Evolutionary conservation across 176 grass and related monocot species (phyloP), one percentile per base, ranked within the genome.

Genomic region (Phoenix dactylifera): DNA sequence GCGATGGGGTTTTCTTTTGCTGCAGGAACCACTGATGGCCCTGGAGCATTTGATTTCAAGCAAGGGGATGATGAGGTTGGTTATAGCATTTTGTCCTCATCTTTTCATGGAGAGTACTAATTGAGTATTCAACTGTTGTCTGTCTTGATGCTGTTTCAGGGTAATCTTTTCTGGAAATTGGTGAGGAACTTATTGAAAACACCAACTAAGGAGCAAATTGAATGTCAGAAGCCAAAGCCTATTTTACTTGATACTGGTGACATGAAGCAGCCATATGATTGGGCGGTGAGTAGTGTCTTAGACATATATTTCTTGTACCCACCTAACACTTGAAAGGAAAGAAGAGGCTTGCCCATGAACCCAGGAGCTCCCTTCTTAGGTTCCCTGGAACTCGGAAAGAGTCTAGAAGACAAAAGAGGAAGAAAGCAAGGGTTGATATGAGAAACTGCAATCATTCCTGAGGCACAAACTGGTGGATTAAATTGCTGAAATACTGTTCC

Each of bases 241-340:
- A 89, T 98, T 75, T 85, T 98, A 70, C 93, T 97, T 26, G 93
- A 97, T 56, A 97, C 84, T 10, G 93, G 93, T 65, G 93, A 98
- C 85, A 98, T 98, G 93, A 79, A 82, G 62, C 68, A 73, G 57
- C 93, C 93, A 54, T 98, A 92, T 75, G 81, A 74, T 78, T 98
- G 93, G 93, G 93, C 93, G 22, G 93, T 98, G 85, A 67, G 78
- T 70, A 62, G 66, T 60, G 26, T 59, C n/a, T 19, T 3, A 26
- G 9, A 3, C 32, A 3, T 48, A 7, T 10, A 50, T 49, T 16
- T 2, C 54, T 22, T 56, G 16, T 54, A 57, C 19, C 18, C 16
- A 39, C 66, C 44, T 18, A 20, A 55, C 56, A 2, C 29, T 44
- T 44, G 2, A 44, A 44, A 44, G 10, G 10, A 44, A 44, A 44